Percentiles rank a stretch among this genome's conserved stretches.
Evolutionary conservation across 2,329 filamentous ascomycete species (phyloP).

Genomic region (Pyricularia sp.): DNA sequence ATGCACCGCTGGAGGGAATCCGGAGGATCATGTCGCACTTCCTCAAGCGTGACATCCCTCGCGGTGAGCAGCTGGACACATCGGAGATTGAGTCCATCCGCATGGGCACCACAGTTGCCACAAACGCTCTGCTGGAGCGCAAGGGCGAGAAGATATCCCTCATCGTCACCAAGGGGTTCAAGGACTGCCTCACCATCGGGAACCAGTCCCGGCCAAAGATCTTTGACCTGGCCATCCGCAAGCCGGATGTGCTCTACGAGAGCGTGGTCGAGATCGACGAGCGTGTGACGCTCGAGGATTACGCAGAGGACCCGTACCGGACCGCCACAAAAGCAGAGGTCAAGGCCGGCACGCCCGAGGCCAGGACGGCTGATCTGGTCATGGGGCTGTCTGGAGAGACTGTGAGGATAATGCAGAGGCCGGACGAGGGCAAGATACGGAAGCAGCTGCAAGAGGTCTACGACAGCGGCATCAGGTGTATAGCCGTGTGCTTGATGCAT

Average conservation of each 20-base stretch:
- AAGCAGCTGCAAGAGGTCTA: slow-evolving; percentile 57
- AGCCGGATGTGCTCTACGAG: slow-evolving; percentile 81
- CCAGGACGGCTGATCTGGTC: slow-evolving; percentile 47
- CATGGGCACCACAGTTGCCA: slow-evolving; percentile 94
- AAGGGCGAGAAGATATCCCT: slow-evolving; percentile 86
- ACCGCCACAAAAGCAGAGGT: slow-evolving; percentile 43
- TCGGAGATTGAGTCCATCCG: slow-evolving; percentile 80
- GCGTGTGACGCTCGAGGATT: slow-evolving; percentile 84
- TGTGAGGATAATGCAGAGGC: slow-evolving; percentile 58
- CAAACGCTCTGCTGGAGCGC: slow-evolving; percentile 80
- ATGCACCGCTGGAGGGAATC: slow-evolving; percentile 87
- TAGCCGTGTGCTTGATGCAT: slow-evolving; percentile 88
- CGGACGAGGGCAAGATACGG: slow-evolving; percentile 46
- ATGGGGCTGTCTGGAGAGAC: slow-evolving; percentile 66
- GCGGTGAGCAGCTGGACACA: slow-evolving; percentile 73
- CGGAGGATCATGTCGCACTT: slow-evolving; percentile 76
- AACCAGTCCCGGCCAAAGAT: slow-evolving; percentile 86
- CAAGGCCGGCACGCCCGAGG: slow-evolving; percentile 36
- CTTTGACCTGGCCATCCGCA: slow-evolving; percentile 80
- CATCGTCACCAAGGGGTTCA: slow-evolving; percentile 80
- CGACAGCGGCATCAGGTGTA: slow-evolving; percentile 63
- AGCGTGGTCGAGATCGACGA: slow-evolving; percentile 84
- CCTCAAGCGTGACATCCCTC: slow-evolving; percentile 63
- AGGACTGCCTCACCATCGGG: slow-evolving; percentile 79
- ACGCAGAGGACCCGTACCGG: slow-evolving; percentile 74